Conservation (phyloP, 1,284 basidiomycete genomes). For the Irpex sp. region DNA sequence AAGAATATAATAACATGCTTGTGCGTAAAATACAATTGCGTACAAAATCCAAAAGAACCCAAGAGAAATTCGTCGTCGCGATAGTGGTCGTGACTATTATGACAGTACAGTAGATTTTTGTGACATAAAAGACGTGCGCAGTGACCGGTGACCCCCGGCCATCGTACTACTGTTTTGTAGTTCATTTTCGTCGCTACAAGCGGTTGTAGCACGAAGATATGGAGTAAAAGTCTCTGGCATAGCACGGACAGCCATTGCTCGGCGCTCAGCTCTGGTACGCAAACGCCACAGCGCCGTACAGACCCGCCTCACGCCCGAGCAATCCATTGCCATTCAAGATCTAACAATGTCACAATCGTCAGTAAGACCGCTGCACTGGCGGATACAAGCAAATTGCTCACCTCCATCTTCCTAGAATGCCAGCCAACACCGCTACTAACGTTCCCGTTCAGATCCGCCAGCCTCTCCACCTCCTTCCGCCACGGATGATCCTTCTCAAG, state of each 20-base stretch:
- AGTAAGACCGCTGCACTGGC: too few species aligned
- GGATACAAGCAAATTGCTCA: conserved; percentile 33
- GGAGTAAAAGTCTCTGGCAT: background rate
- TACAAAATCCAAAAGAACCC: too few species aligned
- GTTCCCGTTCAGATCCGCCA: conserved; percentile 85
- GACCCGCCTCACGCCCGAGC: conserved; percentile 87
- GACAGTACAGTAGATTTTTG: background rate
- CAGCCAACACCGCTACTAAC: conserved; percentile 90
- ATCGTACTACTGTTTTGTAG: background rate
- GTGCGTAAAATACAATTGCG: background rate
- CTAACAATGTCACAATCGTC: conserved; percentile 31
- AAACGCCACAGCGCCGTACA: conserved; percentile 92
- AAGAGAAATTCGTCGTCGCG: background rate
- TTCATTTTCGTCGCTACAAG: background rate
- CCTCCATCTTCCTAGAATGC: conserved; percentile 98
- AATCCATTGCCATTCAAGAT: conserved; percentile 85
- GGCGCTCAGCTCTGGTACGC: conserved; percentile 75
- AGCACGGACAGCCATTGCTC: background rate
- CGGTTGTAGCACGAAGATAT: background rate
- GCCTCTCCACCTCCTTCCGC: conserved; percentile 61
- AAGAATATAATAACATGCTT: background rate
- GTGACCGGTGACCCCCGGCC: background rate
- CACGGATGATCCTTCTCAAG: conserved; percentile 63
- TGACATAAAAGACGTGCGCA: background rate
- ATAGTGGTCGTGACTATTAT: background rate